phyloP scores from a whole-genome alignment of 345 rosid genomes.

The Brassica incana region DNA sequence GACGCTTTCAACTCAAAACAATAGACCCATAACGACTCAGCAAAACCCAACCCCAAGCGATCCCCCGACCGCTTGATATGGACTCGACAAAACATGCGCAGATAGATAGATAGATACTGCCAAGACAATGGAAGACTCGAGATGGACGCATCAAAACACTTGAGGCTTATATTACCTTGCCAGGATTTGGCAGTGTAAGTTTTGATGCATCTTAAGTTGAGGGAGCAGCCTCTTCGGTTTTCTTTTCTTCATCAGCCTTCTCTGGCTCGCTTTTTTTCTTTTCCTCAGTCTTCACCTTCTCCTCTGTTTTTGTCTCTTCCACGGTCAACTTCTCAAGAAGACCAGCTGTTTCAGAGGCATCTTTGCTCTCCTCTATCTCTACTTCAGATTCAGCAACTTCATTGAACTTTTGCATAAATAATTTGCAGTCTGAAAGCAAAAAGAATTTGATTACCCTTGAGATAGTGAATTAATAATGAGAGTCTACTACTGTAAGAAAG shows the following conservation, averaged over 20 bases:
- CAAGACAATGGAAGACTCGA: conserved; percentile 30
- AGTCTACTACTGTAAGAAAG: background rate
- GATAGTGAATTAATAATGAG: background rate
- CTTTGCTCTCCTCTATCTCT: conserved; percentile 62
- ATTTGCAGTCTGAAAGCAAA: conserved; percentile 65
- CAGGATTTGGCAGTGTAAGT: conserved; percentile 20
- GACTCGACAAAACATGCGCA: conserved; percentile 30
- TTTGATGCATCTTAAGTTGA: conserved; percentile 43
- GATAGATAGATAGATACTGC: conserved; percentile 19
- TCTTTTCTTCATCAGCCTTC: conserved; percentile 48
- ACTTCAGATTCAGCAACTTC: conserved; percentile 73
- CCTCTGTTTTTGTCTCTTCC: conserved; percentile 49
- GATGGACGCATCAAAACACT: conserved; percentile 24
- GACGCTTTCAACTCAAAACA: conserved; percentile 25
- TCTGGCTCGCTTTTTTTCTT: conserved; percentile 42
- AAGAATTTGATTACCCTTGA: background rate
- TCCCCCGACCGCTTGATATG: conserved; percentile 26
- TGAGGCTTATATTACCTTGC: conserved; percentile 28
- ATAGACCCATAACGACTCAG: conserved; percentile 26
- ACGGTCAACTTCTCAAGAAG: conserved; percentile 78
- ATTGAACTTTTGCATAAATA: conserved; percentile 69
- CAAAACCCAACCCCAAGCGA: conserved; percentile 33
- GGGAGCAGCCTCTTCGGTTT: conserved; percentile 47
- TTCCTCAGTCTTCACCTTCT: conserved; percentile 41
- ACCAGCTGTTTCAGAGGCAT: conserved; percentile 70